Evolutionary conservation across 306 rosid genomes (phyloP), one percentile per base, ranked within the genome.

Genomic region (Prunus mira): DNA sequence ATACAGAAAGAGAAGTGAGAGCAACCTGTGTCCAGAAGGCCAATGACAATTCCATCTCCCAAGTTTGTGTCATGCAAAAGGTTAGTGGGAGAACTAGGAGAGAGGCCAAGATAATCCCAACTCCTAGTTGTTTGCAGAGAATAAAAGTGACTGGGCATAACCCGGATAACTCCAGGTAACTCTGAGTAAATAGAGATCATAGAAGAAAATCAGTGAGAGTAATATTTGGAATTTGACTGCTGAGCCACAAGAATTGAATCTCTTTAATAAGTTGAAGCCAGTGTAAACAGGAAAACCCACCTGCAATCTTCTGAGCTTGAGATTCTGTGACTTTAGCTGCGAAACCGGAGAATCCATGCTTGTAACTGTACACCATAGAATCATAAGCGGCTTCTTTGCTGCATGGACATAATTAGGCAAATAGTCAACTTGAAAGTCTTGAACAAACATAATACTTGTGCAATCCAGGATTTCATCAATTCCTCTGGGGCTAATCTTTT

Each of bases 331-430:
- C 77, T 76, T 70, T 80, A 27, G 86, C 83, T n/a, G 86, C 83
- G 55, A 83, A 83, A 13, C 85, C 87, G 17, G 83, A 74, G 58
- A 82, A 82, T 22, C 83, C 82, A 66, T 82, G 87, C 71, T 50
- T 85, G 77, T 79, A 85, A 62, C 84, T 82, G 58, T 82, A 85
- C 17, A 85, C 79, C 78, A 85, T 76, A 17, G 76, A 78, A 32
- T 76, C 78, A 64, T 38, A n/a, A 20, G 84, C 76, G 30, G 61
- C 71, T 69, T 75, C 80, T 50, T 69, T 79, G 78, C 83, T 79
- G 74, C 78, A 78, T 6, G 41, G 41, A 15, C 51, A 12, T 47
- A 47, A 47, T 47, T 14, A 47, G 51, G 12, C 51, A 47, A 12
- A 9, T 47, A 12, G 51, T 47, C 41, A 34, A 5, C 41, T 34